Base-by-base conservation (phyloP, 768 basidiomycete genomes). In the Cystobasidium ongulense region DNA sequence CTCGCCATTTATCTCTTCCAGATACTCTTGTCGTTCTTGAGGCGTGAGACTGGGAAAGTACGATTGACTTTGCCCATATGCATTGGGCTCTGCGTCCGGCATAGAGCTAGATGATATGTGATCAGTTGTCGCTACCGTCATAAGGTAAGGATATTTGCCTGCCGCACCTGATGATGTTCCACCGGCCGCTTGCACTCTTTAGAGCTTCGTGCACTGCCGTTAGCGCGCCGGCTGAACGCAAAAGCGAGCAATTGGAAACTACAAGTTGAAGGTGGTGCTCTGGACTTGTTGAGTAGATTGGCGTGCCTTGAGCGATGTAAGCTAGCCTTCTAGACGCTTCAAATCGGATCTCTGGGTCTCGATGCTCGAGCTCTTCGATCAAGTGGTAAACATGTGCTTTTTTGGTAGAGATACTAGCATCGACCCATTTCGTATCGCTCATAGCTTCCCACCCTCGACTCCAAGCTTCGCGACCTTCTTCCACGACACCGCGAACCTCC, bases 231-330 rank as follows among this genome's bases (percentile, higher is more conserved):
- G 88, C 88, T 25, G 85, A 84, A 63, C 92, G 86, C 0, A 98
- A 88, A 23, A 90, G 84, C 80, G 90, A 91, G 80, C 90, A 90
- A 80, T 97, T 95, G 81, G 95, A 89, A 74, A 94, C 89, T 77
- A 99, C 90, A 89, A 92, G 93, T 76, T 93, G 91, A 43, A 98
- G 83, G 80, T 99, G 95, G 80, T 95, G 89, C 79, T 98, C 92
- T 0, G 92, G 90, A 25, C 92, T 92, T 11, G 87, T 86, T 0
- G 92, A 91, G 81, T 96, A 93, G 1, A 88, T 89, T 78, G 95
- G 96, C 3, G 90, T 90, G 90, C 95, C 95, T 88, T 98, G 93
- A 35, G 96, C 83, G 39, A 98, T 85, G 82, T 98, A 97, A 80
- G 93, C 88, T 35, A 99, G 82, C 41, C 90, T 84, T 13, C 91